Percentiles rank a stretch among this genome's conserved stretches.
Evolutionary conservation across 192 early-diverging fungal genomes (phyloP).

Genomic region (Backusella liffmaniae): DNA sequence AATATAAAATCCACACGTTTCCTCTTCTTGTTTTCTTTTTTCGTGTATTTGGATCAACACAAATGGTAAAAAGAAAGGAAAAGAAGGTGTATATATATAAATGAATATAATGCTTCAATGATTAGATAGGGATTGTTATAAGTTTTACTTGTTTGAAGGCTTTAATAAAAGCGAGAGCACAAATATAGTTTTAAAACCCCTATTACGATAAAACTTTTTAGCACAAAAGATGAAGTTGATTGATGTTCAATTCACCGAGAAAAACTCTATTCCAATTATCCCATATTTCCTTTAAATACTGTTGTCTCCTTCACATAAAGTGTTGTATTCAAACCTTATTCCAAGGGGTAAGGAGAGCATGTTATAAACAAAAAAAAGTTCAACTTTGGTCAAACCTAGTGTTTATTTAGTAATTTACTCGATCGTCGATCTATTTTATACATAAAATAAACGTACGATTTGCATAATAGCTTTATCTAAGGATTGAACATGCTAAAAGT

Average conservation of each 20-base stretch:
- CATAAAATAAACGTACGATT: not conserved
- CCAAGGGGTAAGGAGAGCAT: not conserved
- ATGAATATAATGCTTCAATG: not conserved
- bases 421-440: not conserved
- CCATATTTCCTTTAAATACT: not conserved
- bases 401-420: not conserved
- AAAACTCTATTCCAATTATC: not conserved
- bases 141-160: not conserved
- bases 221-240: not conserved
- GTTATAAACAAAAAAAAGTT: not conserved
- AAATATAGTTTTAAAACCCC: conserved; percentile 6
- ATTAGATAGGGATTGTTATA: not conserved
- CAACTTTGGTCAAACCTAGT: not conserved
- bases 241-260: not conserved
- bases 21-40: not conserved
- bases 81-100: not conserved
- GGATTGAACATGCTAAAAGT: not conserved
- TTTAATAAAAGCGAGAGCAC: not conserved
- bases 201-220: not conserved
- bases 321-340: not conserved
- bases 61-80: not conserved
- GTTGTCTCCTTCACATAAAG: not conserved
- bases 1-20: not conserved
- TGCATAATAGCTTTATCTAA: not conserved
- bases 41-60: not conserved